phyloP scores from a whole-genome alignment of 2,329 filamentous ascomycete species.

The Peltaster fructicola region DNA sequence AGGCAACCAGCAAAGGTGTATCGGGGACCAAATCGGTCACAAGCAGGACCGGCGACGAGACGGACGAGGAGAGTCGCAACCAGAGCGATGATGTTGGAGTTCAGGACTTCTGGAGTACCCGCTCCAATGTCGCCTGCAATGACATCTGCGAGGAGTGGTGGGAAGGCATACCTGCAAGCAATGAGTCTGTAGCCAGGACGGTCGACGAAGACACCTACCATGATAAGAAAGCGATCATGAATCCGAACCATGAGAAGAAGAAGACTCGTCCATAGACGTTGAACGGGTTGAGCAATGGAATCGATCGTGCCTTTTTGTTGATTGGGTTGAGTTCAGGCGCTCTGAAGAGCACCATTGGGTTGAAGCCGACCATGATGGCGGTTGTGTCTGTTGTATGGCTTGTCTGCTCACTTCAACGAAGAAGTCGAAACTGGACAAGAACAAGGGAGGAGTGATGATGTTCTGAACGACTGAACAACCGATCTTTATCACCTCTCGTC shows the following conservation, averaged over 20 bases:
- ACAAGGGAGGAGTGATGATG: too few relatives aligned
- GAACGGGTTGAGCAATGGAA: conserved; percentile 62
- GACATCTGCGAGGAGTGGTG: conserved; percentile 60
- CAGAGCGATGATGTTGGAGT: conserved; percentile 80
- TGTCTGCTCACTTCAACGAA: too few relatives aligned
- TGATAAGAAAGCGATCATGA: conserved; percentile 76
- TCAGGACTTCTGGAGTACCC: conserved; percentile 53
- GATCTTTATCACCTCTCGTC: too few relatives aligned
- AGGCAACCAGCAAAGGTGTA: conserved; percentile 62
- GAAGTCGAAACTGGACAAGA: too few relatives aligned
- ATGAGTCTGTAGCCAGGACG: background rate
- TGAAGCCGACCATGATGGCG: conserved; percentile 5
- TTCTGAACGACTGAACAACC: too few relatives aligned
- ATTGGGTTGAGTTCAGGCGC: conserved; percentile 65
- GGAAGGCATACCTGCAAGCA: conserved; percentile 61
- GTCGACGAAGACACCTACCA: conserved; percentile 32
- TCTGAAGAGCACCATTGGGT: conserved; percentile 20
- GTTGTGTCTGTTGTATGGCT: too few relatives aligned
- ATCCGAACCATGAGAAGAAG: conserved; percentile 76
- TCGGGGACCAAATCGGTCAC: conserved; percentile 68
- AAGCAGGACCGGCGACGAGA: conserved; percentile 62
- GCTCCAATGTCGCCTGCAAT: conserved; percentile 66
- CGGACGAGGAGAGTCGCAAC: conserved; percentile 59
- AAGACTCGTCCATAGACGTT: conserved; percentile 74
- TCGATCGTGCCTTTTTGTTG: conserved; percentile 64